These are phyloP conservation scores for Monosporascus sp. DNA, from an alignment of 2,329 filamentous ascomycete species.

Conservation along the genomic window DNA sequence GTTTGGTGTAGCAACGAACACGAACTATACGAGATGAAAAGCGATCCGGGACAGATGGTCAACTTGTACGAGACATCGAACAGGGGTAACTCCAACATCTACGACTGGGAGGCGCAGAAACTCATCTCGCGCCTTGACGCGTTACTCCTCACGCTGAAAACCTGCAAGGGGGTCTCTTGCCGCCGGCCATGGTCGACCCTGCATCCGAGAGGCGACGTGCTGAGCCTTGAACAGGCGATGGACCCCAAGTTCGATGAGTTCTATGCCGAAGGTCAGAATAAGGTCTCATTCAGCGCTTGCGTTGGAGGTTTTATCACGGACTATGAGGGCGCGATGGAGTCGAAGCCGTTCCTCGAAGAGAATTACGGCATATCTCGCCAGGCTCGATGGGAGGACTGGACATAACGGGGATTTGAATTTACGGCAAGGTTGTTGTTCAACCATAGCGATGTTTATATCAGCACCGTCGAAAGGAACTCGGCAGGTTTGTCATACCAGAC, in stretches of 20 bases:
- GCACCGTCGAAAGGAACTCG: too few relatives aligned
- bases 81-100: too few relatives aligned
- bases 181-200: slow-evolving; percentile 13
- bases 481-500: too few relatives aligned
- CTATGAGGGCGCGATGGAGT: too few relatives aligned
- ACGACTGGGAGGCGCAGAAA: neutral
- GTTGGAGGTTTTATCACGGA: neutral
- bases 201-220: slow-evolving; percentile 3
- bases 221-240: slow-evolving; percentile 14
- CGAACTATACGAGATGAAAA: slow-evolving; percentile 46
- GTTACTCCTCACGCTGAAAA: slow-evolving; percentile 16
- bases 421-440: too few relatives aligned
- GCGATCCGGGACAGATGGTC: slow-evolving; percentile 9
- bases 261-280: slow-evolving; percentile 9
- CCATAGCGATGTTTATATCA: too few relatives aligned
- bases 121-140: slow-evolving; percentile 13
- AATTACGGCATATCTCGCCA: too few relatives aligned
- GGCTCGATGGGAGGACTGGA: too few relatives aligned
- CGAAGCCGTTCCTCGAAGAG: too few relatives aligned
- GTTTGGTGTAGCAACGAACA: slow-evolving; percentile 53
- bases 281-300: slow-evolving; percentile 15
- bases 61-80: slow-evolving; percentile 1
- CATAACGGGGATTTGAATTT: too few relatives aligned
- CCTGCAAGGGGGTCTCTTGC: slow-evolving; percentile 11
- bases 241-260: slow-evolving; percentile 11